Conservation (phyloP, 345 rosid genomes). For the Dimocarpus longan region DNA sequence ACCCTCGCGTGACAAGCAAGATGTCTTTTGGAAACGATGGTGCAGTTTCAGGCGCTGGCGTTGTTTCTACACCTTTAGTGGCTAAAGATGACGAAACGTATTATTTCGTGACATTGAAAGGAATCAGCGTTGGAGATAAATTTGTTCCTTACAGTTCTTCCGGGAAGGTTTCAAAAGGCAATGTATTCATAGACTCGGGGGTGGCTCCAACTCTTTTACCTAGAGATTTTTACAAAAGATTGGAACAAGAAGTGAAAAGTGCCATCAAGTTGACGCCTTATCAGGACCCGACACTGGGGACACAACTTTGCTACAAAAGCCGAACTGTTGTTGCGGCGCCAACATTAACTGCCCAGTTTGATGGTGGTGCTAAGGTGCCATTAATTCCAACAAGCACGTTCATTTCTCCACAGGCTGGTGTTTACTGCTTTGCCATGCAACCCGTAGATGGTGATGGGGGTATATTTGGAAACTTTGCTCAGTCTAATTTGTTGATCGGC, state of each 20-base stretch:
- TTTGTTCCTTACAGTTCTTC: not conserved
- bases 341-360: conserved; percentile 24
- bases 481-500: conserved; percentile 31
- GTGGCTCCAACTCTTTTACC: conserved; percentile 35
- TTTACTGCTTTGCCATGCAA: conserved; percentile 33
- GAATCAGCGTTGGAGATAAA: conserved; percentile 27
- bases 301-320: conserved; percentile 28
- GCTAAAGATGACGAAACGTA: not conserved
- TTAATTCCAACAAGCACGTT: conserved; percentile 28
- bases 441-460: conserved; percentile 13
- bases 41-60: conserved; percentile 6
- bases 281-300: conserved; percentile 17
- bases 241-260: conserved; percentile 15
- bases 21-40: not conserved
- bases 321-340: conserved; percentile 18
- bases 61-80: conserved; percentile 12
- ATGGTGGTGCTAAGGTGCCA: conserved; percentile 26
- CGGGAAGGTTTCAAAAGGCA: conserved; percentile 1
- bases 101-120: conserved; percentile 15
- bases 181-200: conserved; percentile 28
- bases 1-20: conserved; percentile 13
- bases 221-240: conserved; percentile 14
- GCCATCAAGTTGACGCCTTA: conserved; percentile 4
- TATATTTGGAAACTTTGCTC: conserved; percentile 36
- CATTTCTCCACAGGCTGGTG: conserved; percentile 21